Evolutionary conservation across 768 basidiomycete species (phyloP).

Genomic region (Serendipita sp.): DNA sequence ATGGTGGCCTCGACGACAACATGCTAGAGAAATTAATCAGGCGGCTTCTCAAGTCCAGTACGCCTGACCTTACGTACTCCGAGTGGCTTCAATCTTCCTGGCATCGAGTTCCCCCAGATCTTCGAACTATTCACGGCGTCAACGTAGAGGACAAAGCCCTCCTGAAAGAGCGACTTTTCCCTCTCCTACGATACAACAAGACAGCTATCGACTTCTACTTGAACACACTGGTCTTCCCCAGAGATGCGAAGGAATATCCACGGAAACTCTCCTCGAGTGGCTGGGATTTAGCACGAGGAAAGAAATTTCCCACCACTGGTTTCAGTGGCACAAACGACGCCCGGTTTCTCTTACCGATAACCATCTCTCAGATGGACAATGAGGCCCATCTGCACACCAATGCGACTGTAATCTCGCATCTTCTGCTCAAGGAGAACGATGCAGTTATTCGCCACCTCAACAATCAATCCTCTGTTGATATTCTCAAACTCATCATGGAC

Average conservation of each 20-base stretch:
- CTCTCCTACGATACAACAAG: conserved; percentile 25
- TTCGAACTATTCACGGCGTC: conserved; percentile 25
- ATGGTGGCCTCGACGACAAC: conserved; percentile 26
- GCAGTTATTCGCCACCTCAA: conserved; percentile 1
- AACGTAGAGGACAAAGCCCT: conserved; percentile 29
- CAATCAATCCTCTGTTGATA: conserved; percentile 7
- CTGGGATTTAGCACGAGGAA: conserved; percentile 37
- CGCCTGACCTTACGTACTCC: conserved; percentile 28
- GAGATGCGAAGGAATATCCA: conserved; percentile 33
- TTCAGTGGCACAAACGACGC: conserved; percentile 46
- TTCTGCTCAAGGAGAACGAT: conserved; percentile 17
- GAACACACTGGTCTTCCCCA: conserved; percentile 32
- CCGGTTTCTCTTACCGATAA: conserved; percentile 21
- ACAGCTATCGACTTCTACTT: conserved; percentile 34
- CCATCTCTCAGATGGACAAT: conserved; percentile 25
- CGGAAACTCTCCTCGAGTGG: conserved; percentile 31
- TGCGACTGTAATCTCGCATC: conserved; percentile 21
- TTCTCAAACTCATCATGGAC: conserved; percentile 22
- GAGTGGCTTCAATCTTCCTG: conserved; percentile 21
- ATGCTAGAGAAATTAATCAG: conserved; percentile 27
- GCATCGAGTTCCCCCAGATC: neutral
- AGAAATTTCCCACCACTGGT: conserved; percentile 26
- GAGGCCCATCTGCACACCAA: conserved; percentile 31
- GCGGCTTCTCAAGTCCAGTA: conserved; percentile 25
- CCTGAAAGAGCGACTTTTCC: conserved; percentile 18